These are phyloP conservation scores for Oryza meyeriana DNA, from an alignment of 176 grass and related monocot genomes.

Conservation along the genomic window DNA sequence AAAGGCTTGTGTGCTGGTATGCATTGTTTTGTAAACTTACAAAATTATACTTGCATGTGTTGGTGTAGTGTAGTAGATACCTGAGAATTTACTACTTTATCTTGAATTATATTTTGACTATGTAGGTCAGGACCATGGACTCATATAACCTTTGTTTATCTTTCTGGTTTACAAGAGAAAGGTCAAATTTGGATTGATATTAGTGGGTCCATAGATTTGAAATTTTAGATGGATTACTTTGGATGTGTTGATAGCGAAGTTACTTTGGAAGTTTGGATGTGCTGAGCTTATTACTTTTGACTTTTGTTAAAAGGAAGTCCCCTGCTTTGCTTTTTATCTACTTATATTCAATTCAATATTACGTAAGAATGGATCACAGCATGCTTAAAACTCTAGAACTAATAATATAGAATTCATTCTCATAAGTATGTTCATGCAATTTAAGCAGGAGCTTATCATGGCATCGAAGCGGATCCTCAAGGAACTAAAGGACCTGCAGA, in stretches of 20 bases:
- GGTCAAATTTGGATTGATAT: background rate
- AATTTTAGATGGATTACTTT: background rate
- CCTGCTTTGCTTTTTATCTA: background rate
- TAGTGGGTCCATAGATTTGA: background rate
- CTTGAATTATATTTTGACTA: background rate
- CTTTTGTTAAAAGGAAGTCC: background rate
- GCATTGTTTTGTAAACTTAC: background rate
- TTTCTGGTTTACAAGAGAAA: background rate
- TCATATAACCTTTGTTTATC: background rate
- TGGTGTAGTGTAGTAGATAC: background rate
- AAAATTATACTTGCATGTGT: background rate
- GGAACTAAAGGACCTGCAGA: slow-evolving; percentile 60
- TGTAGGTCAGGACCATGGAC: background rate
- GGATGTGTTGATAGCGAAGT: background rate
- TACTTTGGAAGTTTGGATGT: background rate
- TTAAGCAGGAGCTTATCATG: slow-evolving; percentile 47
- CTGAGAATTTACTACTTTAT: background rate
- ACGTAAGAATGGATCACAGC: background rate
- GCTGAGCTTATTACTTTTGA: background rate
- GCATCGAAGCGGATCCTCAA: slow-evolving; percentile 64
- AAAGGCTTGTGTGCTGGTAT: background rate
- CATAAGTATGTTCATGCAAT: slow-evolving; percentile 2
- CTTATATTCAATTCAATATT: background rate
- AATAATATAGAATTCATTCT: background rate
- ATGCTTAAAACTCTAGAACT: slow-evolving; percentile 4